Evolutionary conservation across 768 basidiomycete species (phyloP), one percentile per base, ranked within the genome.

Genomic region (Gloeostereum incarnatum): DNA sequence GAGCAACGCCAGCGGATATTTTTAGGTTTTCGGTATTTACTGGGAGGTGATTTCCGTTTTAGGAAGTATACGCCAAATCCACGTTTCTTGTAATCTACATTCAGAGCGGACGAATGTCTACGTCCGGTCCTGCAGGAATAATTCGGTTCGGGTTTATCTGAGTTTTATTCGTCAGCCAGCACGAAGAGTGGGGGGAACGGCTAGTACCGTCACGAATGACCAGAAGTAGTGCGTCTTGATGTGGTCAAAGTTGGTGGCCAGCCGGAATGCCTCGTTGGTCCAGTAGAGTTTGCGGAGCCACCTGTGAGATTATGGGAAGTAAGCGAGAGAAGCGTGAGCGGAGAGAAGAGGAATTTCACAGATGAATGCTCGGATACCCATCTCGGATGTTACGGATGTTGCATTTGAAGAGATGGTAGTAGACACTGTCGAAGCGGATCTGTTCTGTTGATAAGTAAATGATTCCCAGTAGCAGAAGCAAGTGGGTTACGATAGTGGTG

Each of bases 241-340:
- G 59, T 96, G 93, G 11, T 86, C 75, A 53, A 97, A 97, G 53
- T 92, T 68, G 27, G 91, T 93, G 13, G 81, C 78, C 3, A 77
- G 72, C 56, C 79, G 78, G 77, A 99, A 98, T 4, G 89, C 89
- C 1, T 79, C 60, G 49, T 81, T 66, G 45, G 81, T 84, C 92
- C 91, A 97, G 67, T 99, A 98, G n/a, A 97, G 61, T 53, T 82
- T 81, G 58, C 78, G 79, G 61, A 87, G 49, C 86, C 90, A 93
- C 23, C 78, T 82, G 42, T 18, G 13, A 32, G n/a, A n/a, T 16
- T 36, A n/a, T 36, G 18, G 14, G 17, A 30, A 16, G 21, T n/a
- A 17, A 11, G 36, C 22, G 29, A 20, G 7, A 20, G 4, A 23
- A 23, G 3, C 20, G n/a, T n/a, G n/a, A n/a, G n/a, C n/a, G n/a